Conservation (phyloP, 2,329 filamentous ascomycete species). For the Hymenotorrendiella dingleyae region DNA sequence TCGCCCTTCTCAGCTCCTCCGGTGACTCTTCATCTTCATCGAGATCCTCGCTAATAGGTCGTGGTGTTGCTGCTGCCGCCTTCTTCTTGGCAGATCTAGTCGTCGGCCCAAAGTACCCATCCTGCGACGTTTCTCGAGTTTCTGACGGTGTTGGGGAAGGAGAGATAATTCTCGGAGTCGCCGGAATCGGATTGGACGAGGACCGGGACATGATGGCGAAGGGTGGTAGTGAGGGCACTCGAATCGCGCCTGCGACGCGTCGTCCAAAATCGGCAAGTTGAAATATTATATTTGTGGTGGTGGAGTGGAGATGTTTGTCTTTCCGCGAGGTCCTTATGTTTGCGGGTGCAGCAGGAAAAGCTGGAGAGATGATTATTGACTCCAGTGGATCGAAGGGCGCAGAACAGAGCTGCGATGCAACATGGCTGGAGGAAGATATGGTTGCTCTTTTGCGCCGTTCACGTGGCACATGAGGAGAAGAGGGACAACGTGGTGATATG, state of each 20-base stretch:
- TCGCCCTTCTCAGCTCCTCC: slow-evolving; percentile 27
- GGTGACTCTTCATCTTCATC: slow-evolving; percentile 21
- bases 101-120: slow-evolving; percentile 65
- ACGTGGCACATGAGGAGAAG: slow-evolving; percentile 22
- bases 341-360: slow-evolving; percentile 22
- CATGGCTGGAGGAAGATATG: slow-evolving; percentile 37
- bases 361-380: slow-evolving; percentile 39
- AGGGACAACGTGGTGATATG: neutral
- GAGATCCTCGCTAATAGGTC: slow-evolving; percentile 55
- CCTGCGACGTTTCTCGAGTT: slow-evolving; percentile 40
- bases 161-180: slow-evolving; percentile 81
- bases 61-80: slow-evolving; percentile 49
- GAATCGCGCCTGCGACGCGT: slow-evolving; percentile 51
- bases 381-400: slow-evolving; percentile 48
- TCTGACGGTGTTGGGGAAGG: slow-evolving; percentile 74
- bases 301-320: slow-evolving; percentile 45
- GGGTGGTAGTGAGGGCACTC: slow-evolving; percentile 51
- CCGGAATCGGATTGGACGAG: slow-evolving; percentile 52
- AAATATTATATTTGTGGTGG: slow-evolving; percentile 40
- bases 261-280: slow-evolving; percentile 42
- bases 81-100: slow-evolving; percentile 69
- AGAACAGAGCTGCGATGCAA: slow-evolving; percentile 55
- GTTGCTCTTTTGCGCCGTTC: slow-evolving; percentile 25
- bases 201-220: slow-evolving; percentile 38
- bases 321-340: slow-evolving; percentile 39